phyloP scores from a whole-genome alignment of 164 flowering plant species.

The Vitis labrusca region DNA sequence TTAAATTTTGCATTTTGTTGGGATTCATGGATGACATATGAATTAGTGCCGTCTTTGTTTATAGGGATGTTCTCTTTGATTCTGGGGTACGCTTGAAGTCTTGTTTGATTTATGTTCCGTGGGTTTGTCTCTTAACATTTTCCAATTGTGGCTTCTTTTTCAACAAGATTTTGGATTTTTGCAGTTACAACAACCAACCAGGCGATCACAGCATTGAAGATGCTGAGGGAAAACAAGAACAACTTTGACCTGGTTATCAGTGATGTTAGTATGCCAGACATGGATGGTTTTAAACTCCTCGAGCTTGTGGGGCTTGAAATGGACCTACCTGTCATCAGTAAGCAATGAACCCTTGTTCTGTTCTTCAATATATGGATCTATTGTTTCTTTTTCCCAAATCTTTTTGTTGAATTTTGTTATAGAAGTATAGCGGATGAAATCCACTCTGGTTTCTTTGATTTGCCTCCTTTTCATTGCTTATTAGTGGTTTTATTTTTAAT shows the following conservation, averaged over 20 bases:
- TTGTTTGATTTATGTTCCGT: neutral
- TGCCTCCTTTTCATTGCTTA: neutral
- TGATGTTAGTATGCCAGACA: slow-evolving; percentile 95
- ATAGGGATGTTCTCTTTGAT: neutral
- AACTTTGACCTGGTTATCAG: slow-evolving; percentile 76
- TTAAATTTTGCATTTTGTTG: no score
- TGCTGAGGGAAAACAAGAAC: slow-evolving; percentile 72
- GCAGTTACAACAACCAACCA: slow-evolving; percentile 74
- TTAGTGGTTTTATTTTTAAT: neutral
- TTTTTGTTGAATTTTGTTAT: neutral
- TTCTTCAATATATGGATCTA: neutral
- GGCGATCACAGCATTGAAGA: slow-evolving; percentile 57
- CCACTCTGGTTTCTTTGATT: no score
- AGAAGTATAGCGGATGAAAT: neutral
- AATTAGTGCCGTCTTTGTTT: neutral
- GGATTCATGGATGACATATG: no score
- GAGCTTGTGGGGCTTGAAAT: slow-evolving; percentile 90
- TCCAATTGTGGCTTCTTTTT: neutral
- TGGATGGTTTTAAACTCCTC: slow-evolving; percentile 93
- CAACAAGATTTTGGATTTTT: slow-evolving; percentile 9
- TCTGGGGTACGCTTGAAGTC: no score
- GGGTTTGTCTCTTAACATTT: neutral
- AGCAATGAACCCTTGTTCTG: slow-evolving; percentile 13
- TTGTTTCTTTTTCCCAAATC: neutral
- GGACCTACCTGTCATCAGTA: slow-evolving; percentile 97